Conservation (phyloP, 805 yeast genomes). For the Starmerella davenportii region DNA sequence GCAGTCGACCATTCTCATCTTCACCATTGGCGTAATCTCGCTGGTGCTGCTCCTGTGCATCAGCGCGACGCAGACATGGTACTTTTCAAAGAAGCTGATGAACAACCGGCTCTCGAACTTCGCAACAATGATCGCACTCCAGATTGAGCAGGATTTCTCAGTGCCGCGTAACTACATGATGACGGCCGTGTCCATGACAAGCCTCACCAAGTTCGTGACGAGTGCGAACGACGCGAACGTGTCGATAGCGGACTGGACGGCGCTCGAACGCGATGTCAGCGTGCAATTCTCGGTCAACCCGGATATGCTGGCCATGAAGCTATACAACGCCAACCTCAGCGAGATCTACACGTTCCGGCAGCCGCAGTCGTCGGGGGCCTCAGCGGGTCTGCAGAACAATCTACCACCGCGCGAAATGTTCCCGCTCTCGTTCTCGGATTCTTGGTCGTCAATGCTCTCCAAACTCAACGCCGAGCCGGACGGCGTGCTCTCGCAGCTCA, state of each 20-base stretch:
- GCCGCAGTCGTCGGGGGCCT: background rate
- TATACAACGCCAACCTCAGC: conserved; percentile 5
- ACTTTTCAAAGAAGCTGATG: conserved; percentile 10
- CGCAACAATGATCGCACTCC: conserved; percentile 13
- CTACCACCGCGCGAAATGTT: conserved; percentile 3
- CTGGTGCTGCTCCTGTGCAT: conserved; percentile 8
- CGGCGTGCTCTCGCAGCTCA: conserved; percentile 5
- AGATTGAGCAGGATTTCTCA: conserved; percentile 8
- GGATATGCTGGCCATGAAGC: conserved; percentile 1
- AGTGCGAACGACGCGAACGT: conserved; percentile 1
- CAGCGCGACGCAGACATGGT: conserved; percentile 11
- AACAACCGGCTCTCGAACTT: conserved; percentile 8
- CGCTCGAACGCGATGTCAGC: conserved; percentile 3
- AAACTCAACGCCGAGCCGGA: background rate
- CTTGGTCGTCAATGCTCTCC: background rate
- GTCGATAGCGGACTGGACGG: background rate
- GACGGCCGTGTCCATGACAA: conserved; percentile 1
- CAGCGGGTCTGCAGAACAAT: conserved; percentile 1
- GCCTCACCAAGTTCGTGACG: conserved; percentile 1
- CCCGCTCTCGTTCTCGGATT: conserved; percentile 3
- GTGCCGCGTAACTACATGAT: background rate
- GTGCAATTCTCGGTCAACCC: conserved; percentile 3
- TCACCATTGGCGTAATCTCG: conserved; percentile 11
- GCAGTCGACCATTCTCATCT: conserved; percentile 12
- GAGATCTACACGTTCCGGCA: conserved; percentile 5